These are phyloP conservation scores for Colletotrichum tropicale DNA, from an alignment of 2,329 filamentous ascomycete species.

Conservation along the genomic window DNA sequence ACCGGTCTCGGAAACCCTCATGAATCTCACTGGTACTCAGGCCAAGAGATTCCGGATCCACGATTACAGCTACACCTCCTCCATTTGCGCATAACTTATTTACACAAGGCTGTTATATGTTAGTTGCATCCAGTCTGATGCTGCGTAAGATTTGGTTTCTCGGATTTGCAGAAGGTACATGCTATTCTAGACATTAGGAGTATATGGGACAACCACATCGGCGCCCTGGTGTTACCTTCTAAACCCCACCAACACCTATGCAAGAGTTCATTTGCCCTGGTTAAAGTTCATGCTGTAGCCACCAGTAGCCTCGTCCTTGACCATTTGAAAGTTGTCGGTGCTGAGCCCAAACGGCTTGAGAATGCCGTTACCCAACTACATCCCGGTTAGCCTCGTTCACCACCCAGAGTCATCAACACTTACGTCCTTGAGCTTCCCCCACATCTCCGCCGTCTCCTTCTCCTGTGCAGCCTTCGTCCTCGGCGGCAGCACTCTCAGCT, in stretches of 20 bases:
- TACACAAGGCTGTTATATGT: not conserved
- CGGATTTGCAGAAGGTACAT: too few relatives aligned
- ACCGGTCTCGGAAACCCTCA: too few relatives aligned
- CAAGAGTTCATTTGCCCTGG: conserved; percentile 32
- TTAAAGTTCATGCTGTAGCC: conserved; percentile 95
- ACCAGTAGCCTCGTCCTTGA: conserved; percentile 86
- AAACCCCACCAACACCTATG: not conserved
- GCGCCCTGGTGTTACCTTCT: not conserved
- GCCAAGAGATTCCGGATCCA: accelerated
- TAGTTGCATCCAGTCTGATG: not conserved
- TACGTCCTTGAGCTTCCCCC: conserved; percentile 89
- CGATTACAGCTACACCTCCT: not conserved
- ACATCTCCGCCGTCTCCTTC: conserved; percentile 93
- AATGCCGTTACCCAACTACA: conserved; percentile 82
- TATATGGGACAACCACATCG: accelerated
- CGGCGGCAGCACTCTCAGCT: conserved; percentile 69
- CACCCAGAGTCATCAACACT: conserved; percentile 31
- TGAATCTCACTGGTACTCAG: accelerated
- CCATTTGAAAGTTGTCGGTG: conserved; percentile 94
- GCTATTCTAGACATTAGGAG: not conserved
- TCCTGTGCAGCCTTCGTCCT: conserved; percentile 80
- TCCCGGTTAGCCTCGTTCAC: conserved; percentile 6
- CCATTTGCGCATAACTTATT: accelerated
- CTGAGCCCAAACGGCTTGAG: conserved; percentile 92
- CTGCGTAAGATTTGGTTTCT: too few relatives aligned